phyloP scores from a whole-genome alignment of 2,329 filamentous ascomycete species.

The Beauveria sp. region DNA sequence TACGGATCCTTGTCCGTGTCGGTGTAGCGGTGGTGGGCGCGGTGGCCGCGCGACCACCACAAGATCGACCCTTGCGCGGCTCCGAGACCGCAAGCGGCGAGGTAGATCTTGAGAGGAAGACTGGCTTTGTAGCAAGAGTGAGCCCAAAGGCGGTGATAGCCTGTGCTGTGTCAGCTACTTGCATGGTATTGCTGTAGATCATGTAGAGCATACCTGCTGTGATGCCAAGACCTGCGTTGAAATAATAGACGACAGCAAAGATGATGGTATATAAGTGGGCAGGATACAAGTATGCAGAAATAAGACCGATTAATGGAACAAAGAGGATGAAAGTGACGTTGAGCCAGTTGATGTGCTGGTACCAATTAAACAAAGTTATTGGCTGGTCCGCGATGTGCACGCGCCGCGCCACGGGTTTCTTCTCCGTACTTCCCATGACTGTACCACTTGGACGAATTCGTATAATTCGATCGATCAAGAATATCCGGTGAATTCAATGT shows the following conservation, averaged over 20 bases:
- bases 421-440: background rate
- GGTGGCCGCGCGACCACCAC: slow-evolving; percentile 84
- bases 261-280: slow-evolving; percentile 57
- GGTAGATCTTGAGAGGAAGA: slow-evolving; percentile 69
- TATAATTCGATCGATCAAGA: background rate
- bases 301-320: slow-evolving; percentile 64
- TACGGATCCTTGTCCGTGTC: slow-evolving; percentile 90
- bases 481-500: background rate
- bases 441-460: background rate
- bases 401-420: background rate
- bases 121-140: slow-evolving; percentile 76
- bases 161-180: slow-evolving; percentile 9
- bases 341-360: slow-evolving; percentile 90
- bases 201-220: slow-evolving; percentile 47
- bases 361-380: slow-evolving; percentile 76
- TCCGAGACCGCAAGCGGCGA: slow-evolving; percentile 73
- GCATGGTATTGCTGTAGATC: too few relatives aligned
- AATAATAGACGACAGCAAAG: slow-evolving; percentile 68
- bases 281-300: slow-evolving; percentile 65
- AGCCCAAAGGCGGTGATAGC: slow-evolving; percentile 68
- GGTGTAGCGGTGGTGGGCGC: slow-evolving; percentile 85
- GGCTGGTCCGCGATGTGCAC: slow-evolving; percentile 72
- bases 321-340: slow-evolving; percentile 75
- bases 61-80: slow-evolving; percentile 79
- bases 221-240: slow-evolving; percentile 66